These are phyloP conservation scores for Globisporangium carolinianum DNA, from an alignment of 352 stramenopile species.

Conservation along the genomic window DNA sequence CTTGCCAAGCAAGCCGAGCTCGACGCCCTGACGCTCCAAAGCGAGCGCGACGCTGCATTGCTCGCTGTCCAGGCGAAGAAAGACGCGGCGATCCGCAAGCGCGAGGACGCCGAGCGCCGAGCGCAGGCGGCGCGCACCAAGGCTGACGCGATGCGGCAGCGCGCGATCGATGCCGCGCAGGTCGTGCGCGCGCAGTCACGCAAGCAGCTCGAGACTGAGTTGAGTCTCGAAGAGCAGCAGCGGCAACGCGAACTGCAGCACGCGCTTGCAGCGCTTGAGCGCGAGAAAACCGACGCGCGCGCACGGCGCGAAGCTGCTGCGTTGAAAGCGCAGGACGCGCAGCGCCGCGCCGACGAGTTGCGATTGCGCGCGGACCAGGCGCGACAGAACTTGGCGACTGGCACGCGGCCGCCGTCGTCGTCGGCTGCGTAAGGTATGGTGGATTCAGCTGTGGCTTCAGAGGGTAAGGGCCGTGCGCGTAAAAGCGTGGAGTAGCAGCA, in stretches of 20 bases:
- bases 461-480: no score
- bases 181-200: conserved; percentile 60
- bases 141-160: conserved; percentile 53
- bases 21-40: conserved; percentile 31
- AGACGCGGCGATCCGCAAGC: conserved; percentile 52
- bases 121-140: conserved; percentile 47
- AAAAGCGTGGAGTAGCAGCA: no score
- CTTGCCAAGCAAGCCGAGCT: conserved; percentile 44
- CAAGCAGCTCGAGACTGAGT: conserved; percentile 55
- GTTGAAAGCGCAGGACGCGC: conserved; percentile 45
- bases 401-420: background rate
- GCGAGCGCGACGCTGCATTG: conserved; percentile 35
- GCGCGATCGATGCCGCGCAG: conserved; percentile 58
- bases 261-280: conserved; percentile 43
- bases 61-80: conserved; percentile 45
- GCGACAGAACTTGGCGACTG: conserved; percentile 18
- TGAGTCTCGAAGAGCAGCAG: conserved; percentile 50
- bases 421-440: background rate
- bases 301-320: conserved; percentile 36
- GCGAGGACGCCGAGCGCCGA: conserved; percentile 60
- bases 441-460: background rate
- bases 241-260: conserved; percentile 33
- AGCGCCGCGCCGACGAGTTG: conserved; percentile 48
- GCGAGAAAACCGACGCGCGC: conserved; percentile 34
- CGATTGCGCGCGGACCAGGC: conserved; percentile 44